Evolutionary conservation across 2,329 filamentous ascomycete species (phyloP), one percentile per base, ranked within the genome.

Genomic region (Phyllosticta paracitricarpa): DNA sequence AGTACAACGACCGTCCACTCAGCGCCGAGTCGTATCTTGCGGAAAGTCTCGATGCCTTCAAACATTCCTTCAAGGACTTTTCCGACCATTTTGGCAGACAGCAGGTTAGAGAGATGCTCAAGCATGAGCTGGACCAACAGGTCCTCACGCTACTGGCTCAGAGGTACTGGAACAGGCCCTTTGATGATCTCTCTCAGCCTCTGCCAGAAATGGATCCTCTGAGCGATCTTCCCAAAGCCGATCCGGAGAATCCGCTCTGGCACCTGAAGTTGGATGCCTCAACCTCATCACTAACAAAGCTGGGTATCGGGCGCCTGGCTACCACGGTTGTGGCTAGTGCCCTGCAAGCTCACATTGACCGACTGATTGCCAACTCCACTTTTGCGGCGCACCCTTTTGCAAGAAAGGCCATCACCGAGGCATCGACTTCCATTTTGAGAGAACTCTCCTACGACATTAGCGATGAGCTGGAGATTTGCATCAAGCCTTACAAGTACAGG

Each of bases 401-500:
- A 9, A 87, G 90, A 40, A 86, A 94, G 73, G 89, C 91, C n/a
- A 97, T 99, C 66, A 89, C 86, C 56, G 91, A 97, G 67, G 92
- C 94, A 0, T 91, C 91, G 1, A 89, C 90, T 0, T 88, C 85
- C 26, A 97, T 99, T 59, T 78, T 99, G 12, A 94, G 94, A 66
- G 94, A 99, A 69, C 83, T 93, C 14, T 96, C 96, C 65, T 97
- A 97, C 76, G 94, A 93, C 75, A 99, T 95, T 1, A 94, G 89
- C 65, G 95, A 99, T 69, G 94, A 97, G 75, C 89, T 99, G 0
- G 94, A 99, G 74, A 97, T 97, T 71, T 99, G 93, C 72, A 95
- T 99, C 76, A 99, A 99, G 75, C 94, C 95, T 0, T 99, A 93
- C 79, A 99, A 99, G 72, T 97, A 93, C 67, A 91, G 97, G 64